A percentile compares a stretch with the other conserved stretches of the same genome.
Conservation (phyloP, 1,139 yeast genomes). For the Yamadazyma membranifaciens region DNA sequence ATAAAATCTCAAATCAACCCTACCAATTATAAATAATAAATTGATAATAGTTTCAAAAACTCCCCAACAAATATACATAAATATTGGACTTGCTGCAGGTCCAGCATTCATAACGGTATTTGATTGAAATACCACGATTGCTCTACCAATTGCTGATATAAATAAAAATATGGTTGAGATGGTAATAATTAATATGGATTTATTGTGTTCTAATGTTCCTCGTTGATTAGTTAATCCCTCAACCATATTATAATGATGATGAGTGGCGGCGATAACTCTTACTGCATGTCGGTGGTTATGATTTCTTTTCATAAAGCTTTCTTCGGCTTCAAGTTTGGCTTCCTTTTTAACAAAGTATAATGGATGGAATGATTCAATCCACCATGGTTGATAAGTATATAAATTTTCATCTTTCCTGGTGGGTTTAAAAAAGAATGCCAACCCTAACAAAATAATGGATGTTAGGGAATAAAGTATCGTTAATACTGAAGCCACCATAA, state of each 20-base stretch:
- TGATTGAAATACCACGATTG: slow-evolving; percentile 31
- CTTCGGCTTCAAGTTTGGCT: slow-evolving; percentile 37
- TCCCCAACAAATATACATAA: slow-evolving; percentile 41
- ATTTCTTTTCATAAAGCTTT: slow-evolving; percentile 40
- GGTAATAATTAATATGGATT: slow-evolving; percentile 28
- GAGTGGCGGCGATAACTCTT: slow-evolving; percentile 44
- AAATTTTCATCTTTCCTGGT: slow-evolving; percentile 39
- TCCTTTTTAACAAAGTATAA: slow-evolving; percentile 36
- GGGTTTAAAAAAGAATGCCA: slow-evolving; percentile 41
- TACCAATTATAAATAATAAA: slow-evolving; percentile 35
- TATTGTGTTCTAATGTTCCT: slow-evolving; percentile 37
- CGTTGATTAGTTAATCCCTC: slow-evolving; percentile 40
- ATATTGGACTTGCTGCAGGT: slow-evolving; percentile 22
- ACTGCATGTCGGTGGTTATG: slow-evolving; percentile 42
- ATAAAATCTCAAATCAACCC: slow-evolving; percentile 46
- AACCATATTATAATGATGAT: slow-evolving; percentile 40
- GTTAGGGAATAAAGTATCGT: slow-evolving; percentile 35
- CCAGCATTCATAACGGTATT: slow-evolving; percentile 18
- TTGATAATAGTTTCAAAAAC: slow-evolving; percentile 35
- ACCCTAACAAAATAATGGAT: slow-evolving; percentile 29
- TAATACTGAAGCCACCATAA: slow-evolving; percentile 29
- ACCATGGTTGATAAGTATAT: slow-evolving; percentile 47
- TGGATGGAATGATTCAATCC: slow-evolving; percentile 42
- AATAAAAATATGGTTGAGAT: slow-evolving; percentile 31
- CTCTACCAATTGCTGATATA: slow-evolving; percentile 28